phyloP scores from a whole-genome alignment of 805 yeast genomes.

The Candida broadrunensis region DNA sequence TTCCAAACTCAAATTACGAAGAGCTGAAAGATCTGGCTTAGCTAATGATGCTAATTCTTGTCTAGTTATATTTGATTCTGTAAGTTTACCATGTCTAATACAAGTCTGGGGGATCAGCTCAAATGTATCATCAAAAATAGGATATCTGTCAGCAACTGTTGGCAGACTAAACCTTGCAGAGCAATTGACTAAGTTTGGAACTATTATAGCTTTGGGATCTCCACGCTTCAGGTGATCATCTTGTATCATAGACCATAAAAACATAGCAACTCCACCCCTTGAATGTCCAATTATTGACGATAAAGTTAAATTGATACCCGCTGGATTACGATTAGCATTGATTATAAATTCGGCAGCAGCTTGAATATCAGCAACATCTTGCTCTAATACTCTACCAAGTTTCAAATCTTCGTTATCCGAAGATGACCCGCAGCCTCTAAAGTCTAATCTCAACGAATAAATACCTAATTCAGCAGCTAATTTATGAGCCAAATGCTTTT shows the following conservation, averaged over 20 bases:
- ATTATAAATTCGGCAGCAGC: slow-evolving; percentile 26
- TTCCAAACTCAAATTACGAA: slow-evolving; percentile 41
- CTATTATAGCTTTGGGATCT: slow-evolving; percentile 33
- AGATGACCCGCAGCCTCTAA: slow-evolving; percentile 82
- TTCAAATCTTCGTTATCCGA: slow-evolving; percentile 40
- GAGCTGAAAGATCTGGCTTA: slow-evolving; percentile 40
- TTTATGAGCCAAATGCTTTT: slow-evolving; percentile 55
- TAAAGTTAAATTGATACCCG: slow-evolving; percentile 43
- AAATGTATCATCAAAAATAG: slow-evolving; percentile 15
- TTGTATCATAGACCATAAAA: slow-evolving; percentile 60
- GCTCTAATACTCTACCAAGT: slow-evolving; percentile 55
- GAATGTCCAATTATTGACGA: slow-evolving; percentile 74
- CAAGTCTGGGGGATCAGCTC: slow-evolving; percentile 13
- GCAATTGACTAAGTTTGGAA: slow-evolving; percentile 69
- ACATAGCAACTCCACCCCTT: slow-evolving; percentile 74
- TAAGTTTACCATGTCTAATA: slow-evolving; percentile 51
- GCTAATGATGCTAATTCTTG: slow-evolving; percentile 53
- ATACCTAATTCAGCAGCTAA: slow-evolving; percentile 60
- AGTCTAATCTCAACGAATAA: slow-evolving; percentile 74
- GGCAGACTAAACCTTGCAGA: slow-evolving; percentile 64
- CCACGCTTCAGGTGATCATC: slow-evolving; percentile 29
- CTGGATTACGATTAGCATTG: slow-evolving; percentile 27
- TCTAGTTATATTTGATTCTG: slow-evolving; percentile 39
- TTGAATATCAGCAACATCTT: slow-evolving; percentile 70
- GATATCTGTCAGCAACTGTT: slow-evolving; percentile 43